Conservation (phyloP, 495 filamentous ascomycete species). For the Venustampulla echinocandica region DNA sequence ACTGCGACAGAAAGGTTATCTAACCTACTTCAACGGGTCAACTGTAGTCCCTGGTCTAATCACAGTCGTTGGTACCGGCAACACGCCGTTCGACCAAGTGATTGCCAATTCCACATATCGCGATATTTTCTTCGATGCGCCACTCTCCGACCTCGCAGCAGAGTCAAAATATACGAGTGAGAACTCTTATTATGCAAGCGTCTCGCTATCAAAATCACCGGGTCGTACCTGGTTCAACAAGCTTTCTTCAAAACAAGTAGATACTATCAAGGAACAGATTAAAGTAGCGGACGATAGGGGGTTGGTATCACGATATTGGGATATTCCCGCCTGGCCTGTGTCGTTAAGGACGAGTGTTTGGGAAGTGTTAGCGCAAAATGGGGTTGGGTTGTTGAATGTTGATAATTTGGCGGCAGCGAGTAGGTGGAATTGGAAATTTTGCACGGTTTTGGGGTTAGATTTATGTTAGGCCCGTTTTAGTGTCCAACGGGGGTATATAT, state of each 20-base stretch:
- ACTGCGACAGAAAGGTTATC: conserved; percentile 28
- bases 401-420: conserved; percentile 10
- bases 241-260: conserved; percentile 2
- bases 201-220: conserved; percentile 29
- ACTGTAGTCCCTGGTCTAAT: conserved; percentile 29
- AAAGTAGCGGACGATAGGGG: conserved; percentile 2
- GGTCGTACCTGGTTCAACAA: conserved; percentile 19
- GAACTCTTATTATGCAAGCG: conserved; percentile 41
- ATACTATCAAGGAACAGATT: conserved; percentile 2
- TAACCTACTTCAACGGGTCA: conserved; percentile 32
- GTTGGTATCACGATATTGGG: conserved; percentile 14
- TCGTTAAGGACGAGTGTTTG: conserved; percentile 7
- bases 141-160: conserved; percentile 24
- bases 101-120: conserved; percentile 29
- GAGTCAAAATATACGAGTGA: conserved; percentile 20
- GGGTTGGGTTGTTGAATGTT: conserved; percentile 9
- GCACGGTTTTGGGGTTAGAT: neutral
- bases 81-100: conserved; percentile 34
- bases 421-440: conserved; percentile 6
- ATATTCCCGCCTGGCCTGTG: conserved; percentile 13
- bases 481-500: too few relatives aligned
- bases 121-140: conserved; percentile 45
- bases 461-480: neutral
- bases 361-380: conserved; percentile 3
- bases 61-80: conserved; percentile 36